Base-by-base conservation (phyloP, 495 filamentous ascomycete species). In the Neurospora sublineolata region DNA sequence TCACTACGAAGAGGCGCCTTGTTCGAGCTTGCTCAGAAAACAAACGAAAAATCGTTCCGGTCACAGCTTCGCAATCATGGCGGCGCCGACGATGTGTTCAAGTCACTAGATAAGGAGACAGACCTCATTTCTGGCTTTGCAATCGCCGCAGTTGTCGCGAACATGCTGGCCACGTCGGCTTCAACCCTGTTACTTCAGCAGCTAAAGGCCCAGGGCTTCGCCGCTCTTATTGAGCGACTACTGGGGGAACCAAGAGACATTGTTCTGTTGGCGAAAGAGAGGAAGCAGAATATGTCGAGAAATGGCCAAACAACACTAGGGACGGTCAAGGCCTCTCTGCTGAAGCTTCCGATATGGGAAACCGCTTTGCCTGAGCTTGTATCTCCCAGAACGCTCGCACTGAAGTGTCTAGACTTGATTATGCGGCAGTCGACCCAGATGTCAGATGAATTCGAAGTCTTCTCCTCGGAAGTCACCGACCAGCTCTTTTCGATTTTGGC, bases 31-130 rank as follows among this genome's bases (percentile, higher is more conserved):
- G 88, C 88, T n/a, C 82, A 84, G 70, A 93, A 93, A 77, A 84
- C 94, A 67, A 84, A 88, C 67, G 86, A 94, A 27, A 87, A 88
- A 69, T 79, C 83, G 11, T 91, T 90, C 75, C 83, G 84, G 67
- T 84, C 84, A n/a, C 90, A 92, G 38, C 93, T 97, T 73, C 83
- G 91, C 8, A 90, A 94, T 67, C 88, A 91, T 72, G 87, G 87
- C n/a, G 88, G 92, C 67, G 91, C 91, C 70, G 84, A 85, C 46
- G 86, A 87, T 38, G 81, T 98, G 2, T 85, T 94, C 67, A 80
- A 82, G 40, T 83, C 83, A 33, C 77, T 90, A 9, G 83, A 78
- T 1, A 79, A 83, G 27, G 87, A 89, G 77, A 77, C 76, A 0
- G 88, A 90, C 76, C 69, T 84, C 23, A 84, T 93, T 42, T 84